Evolutionary conservation across 805 yeast genomes (phyloP), one percentile per base, ranked within the genome.

Genomic region (Cyberlindnera mycetangii): DNA sequence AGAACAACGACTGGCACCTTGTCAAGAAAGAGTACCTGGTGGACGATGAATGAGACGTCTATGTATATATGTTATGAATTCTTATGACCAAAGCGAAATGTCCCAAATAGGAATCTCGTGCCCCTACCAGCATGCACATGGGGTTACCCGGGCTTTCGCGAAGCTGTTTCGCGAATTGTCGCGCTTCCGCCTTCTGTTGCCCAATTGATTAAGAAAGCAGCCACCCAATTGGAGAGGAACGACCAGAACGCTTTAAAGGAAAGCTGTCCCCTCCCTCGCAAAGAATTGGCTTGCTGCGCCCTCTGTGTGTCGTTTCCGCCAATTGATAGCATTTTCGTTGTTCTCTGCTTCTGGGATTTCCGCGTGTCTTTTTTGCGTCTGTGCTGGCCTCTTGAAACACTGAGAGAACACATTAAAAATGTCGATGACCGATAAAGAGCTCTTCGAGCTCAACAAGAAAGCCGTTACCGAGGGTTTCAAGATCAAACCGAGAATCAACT

Each of bases 391-490:
- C 32, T 18, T 21, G 25, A 27, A 27, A 16, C 40, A 11, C 40
- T 28, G 14, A 8, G 16, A 19, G 7, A 6, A 6, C 28, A 4
- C 28, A 25, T 10, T 20, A 11, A 11, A 25, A 27, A 48, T 32
- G 42, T 54, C 56, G 53, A 39, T 62, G 30, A 59, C 72, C 22
- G 72, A 71, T 52, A 64, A 65, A 53, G 70, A 70, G 56, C 53
- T 71, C 53, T 71, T 64, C 65, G 95, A 88, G 57, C 73, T 90
- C 62, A 90, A 90, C 77, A 88, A 89, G 66, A 81, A 80, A 66
- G 97, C 98, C 38, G 97, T 83, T 42, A 85, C 90, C 46, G 85
- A 89, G 64, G 95, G 95, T 56, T 89, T 89, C 74, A 83, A 86
- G 52, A 82, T 90, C 62, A 84, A 88, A 65, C 98, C 98, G 49